Base-by-base conservation (phyloP, 108 stramenopile genomes). In the Bacterosira constricta region DNA sequence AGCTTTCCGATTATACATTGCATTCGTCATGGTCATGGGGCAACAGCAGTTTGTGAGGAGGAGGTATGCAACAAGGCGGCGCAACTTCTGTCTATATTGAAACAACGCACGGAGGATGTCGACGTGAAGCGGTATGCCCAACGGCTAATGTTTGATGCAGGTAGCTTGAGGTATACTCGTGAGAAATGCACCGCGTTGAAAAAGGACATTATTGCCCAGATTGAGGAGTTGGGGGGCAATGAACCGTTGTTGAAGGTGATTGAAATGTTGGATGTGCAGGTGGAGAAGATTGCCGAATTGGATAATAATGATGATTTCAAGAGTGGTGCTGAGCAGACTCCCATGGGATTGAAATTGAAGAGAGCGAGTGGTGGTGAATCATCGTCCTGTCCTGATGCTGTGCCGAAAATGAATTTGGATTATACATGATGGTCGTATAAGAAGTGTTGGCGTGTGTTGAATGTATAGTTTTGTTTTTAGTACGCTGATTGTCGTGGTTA, bases 91-190 rank as follows among this genome's bases (percentile, higher is more conserved):
- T 89, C 89, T 17, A 97, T 98, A 59, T 74, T 98, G 52, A 97
- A 96, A 80, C 93, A 97, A 69, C 77, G 94, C 31, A 97, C 98
- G 5, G 84, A 91, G 1, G 94, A 97, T 74, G 72, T 83, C 3
- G 96, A 97, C 69, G 88, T 98, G 41, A 97, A 97, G 61, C 77
- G 85, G 56, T 95, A 96, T 54, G 96, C 96, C 11, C 90, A 90
- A 49, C 53, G 67, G 21, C 49, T 96, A 4, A 80, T 96, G 81
- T 59, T 71, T 13, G 89, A 91, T 31, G 71, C 86, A 8, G 94
- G 94, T 0, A 91, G 90, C 55, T 69, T 96, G 51, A 52, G 76
- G 15, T 88, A 91, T 45, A 90, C 94, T 2, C 65, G 88, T 23
- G 81, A 77, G 23, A 91, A 90, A 65, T 93, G 91, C 63, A 66